These are phyloP conservation scores for Rachicladosporium sp. DNA, from an alignment of 2,329 filamentous ascomycete genomes.

Conservation along the genomic window DNA sequence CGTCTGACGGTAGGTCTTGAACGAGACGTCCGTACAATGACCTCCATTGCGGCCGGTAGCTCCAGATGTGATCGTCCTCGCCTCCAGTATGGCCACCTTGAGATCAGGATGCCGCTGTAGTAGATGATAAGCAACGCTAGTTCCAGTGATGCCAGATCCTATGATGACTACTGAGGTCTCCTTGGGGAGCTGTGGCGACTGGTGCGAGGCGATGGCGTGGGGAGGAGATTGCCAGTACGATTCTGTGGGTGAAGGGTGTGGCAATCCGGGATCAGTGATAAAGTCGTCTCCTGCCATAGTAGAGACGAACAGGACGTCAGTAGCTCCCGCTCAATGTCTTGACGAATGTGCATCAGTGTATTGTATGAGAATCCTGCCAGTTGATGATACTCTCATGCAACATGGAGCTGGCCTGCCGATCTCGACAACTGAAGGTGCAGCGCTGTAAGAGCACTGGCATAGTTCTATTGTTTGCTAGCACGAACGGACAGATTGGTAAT, in stretches of 20 bases:
- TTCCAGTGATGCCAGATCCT: constrained; percentile 11
- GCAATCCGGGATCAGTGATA: constrained; percentile 11
- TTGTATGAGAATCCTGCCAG: constrained; percentile 13
- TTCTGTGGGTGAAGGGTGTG: constrained; percentile 22
- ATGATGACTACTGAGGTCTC: constrained; percentile 14
- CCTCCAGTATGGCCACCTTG: constrained; percentile 10
- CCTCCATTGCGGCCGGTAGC: constrained; percentile 10
- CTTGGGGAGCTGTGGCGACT: constrained; percentile 12
- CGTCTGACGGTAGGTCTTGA: no score
- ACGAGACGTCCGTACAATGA: constrained; percentile 5
- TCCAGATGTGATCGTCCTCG: constrained; percentile 9
- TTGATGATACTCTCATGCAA: no score
- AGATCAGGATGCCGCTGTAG: constrained; percentile 5
- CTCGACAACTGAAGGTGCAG: no score
- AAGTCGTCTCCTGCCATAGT: no score
- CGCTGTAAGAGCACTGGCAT: no score
- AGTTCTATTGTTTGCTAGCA: no score
- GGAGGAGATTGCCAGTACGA: constrained; percentile 32
- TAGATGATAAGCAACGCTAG: constrained; percentile 10
- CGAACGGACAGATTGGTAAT: no score
- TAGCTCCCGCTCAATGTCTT: constrained; percentile 2
- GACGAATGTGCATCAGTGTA: constrained; percentile 23
- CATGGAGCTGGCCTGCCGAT: no score
- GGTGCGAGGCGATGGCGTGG: constrained; percentile 24
- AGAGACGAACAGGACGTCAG: background rate